These are phyloP conservation scores for Epichloe aotearoae DNA, from an alignment of 2,329 filamentous ascomycete species.

Conservation along the genomic window DNA sequence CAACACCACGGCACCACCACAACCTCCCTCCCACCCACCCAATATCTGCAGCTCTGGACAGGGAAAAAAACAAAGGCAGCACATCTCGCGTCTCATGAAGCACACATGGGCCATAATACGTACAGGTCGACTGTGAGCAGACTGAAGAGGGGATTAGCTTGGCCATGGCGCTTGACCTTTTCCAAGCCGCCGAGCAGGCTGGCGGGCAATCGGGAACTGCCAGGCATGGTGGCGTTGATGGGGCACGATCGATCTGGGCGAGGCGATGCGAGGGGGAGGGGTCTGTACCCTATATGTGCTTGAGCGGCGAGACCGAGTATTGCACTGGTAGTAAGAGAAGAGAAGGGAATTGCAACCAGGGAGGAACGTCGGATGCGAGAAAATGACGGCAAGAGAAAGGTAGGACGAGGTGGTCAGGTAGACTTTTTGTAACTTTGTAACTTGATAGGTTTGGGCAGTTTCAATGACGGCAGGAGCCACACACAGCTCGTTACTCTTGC, in stretches of 20 bases:
- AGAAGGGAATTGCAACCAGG: neutral
- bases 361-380: neutral
- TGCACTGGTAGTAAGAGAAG: neutral
- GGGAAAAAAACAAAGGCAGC: no score
- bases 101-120: slow-evolving; percentile 17
- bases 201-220: slow-evolving; percentile 56
- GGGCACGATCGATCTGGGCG: neutral
- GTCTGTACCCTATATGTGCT: neutral
- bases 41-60: neutral
- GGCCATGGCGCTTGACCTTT: slow-evolving; percentile 43
- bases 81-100: neutral
- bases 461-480: no score
- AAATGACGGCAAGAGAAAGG: neutral
- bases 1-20: neutral
- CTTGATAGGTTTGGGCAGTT: no score
- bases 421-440: slow-evolving; percentile 4
- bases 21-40: neutral
- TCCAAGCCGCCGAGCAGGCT: slow-evolving; percentile 56
- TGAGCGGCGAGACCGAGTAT: neutral
- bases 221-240: slow-evolving; percentile 36
- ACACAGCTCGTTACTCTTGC: neutral
- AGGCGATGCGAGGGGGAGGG: neutral
- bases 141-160: slow-evolving; percentile 40
- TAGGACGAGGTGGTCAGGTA: neutral
- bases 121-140: slow-evolving; percentile 58